phyloP scores from a whole-genome alignment of 2,329 filamentous ascomycete species.

The Trichoderma sp. region DNA sequence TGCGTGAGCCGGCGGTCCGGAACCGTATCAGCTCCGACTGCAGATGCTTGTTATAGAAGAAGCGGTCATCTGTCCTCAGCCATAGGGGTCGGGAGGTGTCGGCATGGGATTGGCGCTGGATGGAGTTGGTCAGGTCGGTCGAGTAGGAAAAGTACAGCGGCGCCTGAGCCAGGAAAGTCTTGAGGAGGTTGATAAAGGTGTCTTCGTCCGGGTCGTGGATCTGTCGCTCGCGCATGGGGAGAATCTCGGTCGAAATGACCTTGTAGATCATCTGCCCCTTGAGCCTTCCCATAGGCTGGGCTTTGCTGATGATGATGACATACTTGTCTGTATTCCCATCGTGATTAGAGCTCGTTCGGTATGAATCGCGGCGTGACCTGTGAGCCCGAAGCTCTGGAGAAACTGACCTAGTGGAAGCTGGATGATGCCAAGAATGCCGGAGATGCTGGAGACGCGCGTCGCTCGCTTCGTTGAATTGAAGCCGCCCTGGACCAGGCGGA shows the following conservation, averaged over 20 bases:
- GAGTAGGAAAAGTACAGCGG: slow-evolving; percentile 99
- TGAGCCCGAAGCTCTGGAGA: background rate
- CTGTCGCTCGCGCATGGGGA: slow-evolving; percentile 88
- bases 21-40: slow-evolving; percentile 92
- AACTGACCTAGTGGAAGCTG: slow-evolving; percentile 82
- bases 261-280: slow-evolving; percentile 98
- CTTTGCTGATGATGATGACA: slow-evolving; percentile 94
- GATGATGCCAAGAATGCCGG: slow-evolving; percentile 91
- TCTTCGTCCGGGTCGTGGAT: slow-evolving; percentile 94
- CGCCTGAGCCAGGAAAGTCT: slow-evolving; percentile 75
- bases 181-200: slow-evolving; percentile 80
- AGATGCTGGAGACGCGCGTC: slow-evolving; percentile 80
- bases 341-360: background rate
- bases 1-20: slow-evolving; percentile 63
- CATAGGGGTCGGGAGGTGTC: slow-evolving; percentile 76
- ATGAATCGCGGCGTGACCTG: background rate
- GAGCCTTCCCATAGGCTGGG: slow-evolving; percentile 83
- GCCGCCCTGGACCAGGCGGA: slow-evolving; percentile 80
- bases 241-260: slow-evolving; percentile 84
- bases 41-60: slow-evolving; percentile 98
- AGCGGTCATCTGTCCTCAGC: slow-evolving; percentile 92
- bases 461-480: slow-evolving; percentile 72
- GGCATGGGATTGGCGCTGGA: slow-evolving; percentile 85
- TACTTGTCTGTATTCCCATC: slow-evolving; percentile 82
- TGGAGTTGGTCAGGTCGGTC: slow-evolving; percentile 92